Percentiles rank a stretch among this genome's conserved stretches.
These are phyloP conservation scores for Saposhnikovia divaricata DNA, from an alignment of 129 eudicot genomes.

Conservation along the genomic window DNA sequence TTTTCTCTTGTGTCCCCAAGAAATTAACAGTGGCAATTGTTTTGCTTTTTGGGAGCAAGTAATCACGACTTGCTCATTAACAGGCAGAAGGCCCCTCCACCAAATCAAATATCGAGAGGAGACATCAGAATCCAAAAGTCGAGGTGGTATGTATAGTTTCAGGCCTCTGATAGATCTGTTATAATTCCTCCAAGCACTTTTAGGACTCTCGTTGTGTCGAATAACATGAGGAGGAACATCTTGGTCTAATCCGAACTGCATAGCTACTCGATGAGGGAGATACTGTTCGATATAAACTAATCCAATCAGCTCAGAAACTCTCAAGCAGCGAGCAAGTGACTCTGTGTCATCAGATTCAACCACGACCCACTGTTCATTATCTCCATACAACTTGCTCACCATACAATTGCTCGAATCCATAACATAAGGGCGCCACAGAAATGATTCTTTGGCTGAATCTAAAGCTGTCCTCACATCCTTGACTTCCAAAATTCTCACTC, in stretches of 20 bases:
- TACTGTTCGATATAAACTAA: background rate
- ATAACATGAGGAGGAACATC: background rate
- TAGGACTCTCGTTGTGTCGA: background rate
- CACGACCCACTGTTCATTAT: background rate
- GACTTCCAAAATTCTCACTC: too few relatives aligned
- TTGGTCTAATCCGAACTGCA: background rate
- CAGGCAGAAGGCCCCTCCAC: constrained; percentile 29
- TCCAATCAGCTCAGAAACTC: background rate
- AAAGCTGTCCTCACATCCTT: background rate
- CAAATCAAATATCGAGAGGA: constrained; percentile 31
- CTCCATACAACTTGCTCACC: background rate
- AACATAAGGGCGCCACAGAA: background rate
- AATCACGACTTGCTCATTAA: background rate
- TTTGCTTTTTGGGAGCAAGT: background rate
- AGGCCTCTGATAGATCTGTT: background rate
- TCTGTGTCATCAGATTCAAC: background rate
- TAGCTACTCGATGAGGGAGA: background rate
- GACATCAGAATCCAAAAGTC: constrained; percentile 21
- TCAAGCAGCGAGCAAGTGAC: background rate
- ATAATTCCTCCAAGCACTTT: background rate
- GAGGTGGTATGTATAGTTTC: background rate
- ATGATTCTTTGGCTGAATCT: background rate
- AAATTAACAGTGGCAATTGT: background rate
- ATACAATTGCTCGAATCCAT: background rate
- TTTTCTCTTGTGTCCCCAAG: background rate